Conservation (phyloP, 2,329 filamentous ascomycete species). For the Penicillium sp. region DNA sequence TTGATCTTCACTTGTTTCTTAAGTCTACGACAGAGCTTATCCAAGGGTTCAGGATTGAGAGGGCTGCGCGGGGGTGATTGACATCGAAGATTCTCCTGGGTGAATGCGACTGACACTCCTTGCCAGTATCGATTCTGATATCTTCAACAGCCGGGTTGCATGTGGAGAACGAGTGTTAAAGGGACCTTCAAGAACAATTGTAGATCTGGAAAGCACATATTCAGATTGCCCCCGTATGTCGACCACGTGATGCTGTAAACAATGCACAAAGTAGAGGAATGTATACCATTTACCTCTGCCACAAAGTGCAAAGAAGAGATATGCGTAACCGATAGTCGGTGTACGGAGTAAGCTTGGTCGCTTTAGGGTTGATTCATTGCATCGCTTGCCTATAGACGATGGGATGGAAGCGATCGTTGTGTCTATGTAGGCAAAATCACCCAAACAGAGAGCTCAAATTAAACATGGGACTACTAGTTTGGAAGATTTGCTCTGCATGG, state of each 20-base stretch:
- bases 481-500: neutral
- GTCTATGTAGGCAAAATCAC: neutral
- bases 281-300: neutral
- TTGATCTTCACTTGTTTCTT: constrained; percentile 7
- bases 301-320: too few relatives aligned
- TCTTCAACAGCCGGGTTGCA: neutral
- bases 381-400: neutral
- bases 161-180: neutral
- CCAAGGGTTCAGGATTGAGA: neutral
- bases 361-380: neutral
- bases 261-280: neutral
- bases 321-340: too few relatives aligned
- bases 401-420: neutral
- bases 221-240: neutral
- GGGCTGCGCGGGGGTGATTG: neutral
- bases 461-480: neutral
- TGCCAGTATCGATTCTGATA: neutral
- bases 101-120: neutral
- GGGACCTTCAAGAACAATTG: neutral
- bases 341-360: neutral
- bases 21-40: too few relatives aligned
- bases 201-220: neutral
- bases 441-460: neutral
- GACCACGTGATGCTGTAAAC: neutral
- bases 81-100: neutral